Percentiles rank a stretch among this genome's conserved stretches.
phyloP scores from a whole-genome alignment of 352 stramenopile genomes.

The Globisporangium carolinianum region DNA sequence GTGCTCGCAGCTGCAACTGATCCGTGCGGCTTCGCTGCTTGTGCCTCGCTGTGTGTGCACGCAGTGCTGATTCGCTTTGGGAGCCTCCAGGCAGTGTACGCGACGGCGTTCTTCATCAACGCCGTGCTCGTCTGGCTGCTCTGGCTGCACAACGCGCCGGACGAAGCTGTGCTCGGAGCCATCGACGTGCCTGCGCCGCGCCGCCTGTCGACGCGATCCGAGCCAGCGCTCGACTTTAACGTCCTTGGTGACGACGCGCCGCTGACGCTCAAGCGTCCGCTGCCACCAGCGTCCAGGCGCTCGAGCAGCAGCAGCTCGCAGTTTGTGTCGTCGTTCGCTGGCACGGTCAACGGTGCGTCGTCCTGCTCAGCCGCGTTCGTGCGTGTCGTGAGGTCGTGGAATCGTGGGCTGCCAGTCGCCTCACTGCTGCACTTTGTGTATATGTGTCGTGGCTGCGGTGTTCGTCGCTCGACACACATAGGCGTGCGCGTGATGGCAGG shows the following conservation, averaged over 20 bases:
- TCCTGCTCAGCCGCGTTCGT: too few species aligned
- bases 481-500: constrained; percentile 40
- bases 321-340: constrained; percentile 7
- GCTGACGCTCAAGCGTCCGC: not conserved
- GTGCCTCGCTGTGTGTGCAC: not conserved
- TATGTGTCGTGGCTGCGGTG: too few species aligned
- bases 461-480: not conserved
- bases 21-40: not conserved
- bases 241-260: not conserved
- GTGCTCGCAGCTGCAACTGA: not conserved
- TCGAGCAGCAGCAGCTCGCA: constrained; percentile 5
- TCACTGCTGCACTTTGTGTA: not conserved
- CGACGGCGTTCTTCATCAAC: constrained; percentile 31
- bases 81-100: constrained; percentile 16
- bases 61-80: constrained; percentile 44
- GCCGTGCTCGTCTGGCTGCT: constrained; percentile 31
- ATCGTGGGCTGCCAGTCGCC: not conserved
- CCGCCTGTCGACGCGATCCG: constrained; percentile 1
- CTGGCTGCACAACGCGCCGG: constrained; percentile 22
- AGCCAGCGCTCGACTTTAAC: constrained; percentile 3
- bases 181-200: not conserved
- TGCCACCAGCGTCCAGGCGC: constrained; percentile 1
- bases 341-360: constrained; percentile 8
- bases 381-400: not conserved
- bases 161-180: not conserved